Evolutionary conservation across 2,329 filamentous ascomycete genomes (phyloP).

Genomic region (Pseudocercospora ulei): DNA sequence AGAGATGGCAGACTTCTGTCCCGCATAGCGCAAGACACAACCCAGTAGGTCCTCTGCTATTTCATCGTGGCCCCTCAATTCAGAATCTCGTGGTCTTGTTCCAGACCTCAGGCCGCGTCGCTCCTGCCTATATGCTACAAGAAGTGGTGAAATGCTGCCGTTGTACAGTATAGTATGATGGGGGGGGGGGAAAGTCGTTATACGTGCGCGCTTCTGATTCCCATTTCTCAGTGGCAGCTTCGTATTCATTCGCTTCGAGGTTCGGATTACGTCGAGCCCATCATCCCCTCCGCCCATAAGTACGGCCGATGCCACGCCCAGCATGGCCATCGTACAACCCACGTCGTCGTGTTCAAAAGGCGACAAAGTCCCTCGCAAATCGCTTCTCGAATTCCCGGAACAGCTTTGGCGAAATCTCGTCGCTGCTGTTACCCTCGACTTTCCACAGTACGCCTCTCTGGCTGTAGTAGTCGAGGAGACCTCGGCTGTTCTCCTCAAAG

Average conservation of each 20-base stretch:
- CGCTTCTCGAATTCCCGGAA: slow-evolving; percentile 69
- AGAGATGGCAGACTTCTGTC: slow-evolving; percentile 1
- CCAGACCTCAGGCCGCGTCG: too few relatives aligned
- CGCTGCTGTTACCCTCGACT: slow-evolving; percentile 77
- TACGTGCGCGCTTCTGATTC: slow-evolving; percentile 8
- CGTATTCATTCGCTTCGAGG: slow-evolving; percentile 9
- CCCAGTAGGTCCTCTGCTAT: too few relatives aligned
- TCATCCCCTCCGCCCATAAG: slow-evolving; percentile 6
- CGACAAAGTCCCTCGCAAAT: slow-evolving; percentile 44
- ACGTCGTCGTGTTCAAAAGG: slow-evolving; percentile 2
- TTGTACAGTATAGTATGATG: too few relatives aligned
- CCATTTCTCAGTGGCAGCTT: slow-evolving; percentile 6
- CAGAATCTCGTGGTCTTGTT: too few relatives aligned
- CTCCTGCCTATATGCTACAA: too few relatives aligned
- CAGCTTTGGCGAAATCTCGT: slow-evolving; percentile 90
- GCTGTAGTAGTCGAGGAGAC: slow-evolving; percentile 81
- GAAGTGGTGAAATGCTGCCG: too few relatives aligned
- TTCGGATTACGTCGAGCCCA: slow-evolving; percentile 14
- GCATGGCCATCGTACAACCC: slow-evolving; percentile 8
- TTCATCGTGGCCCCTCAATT: too few relatives aligned
- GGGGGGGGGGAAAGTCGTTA: too few relatives aligned
- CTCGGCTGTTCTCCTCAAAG: slow-evolving; percentile 78
- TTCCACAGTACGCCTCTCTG: slow-evolving; percentile 74
- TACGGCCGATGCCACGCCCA: slow-evolving; percentile 16
- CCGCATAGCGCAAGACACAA: too few relatives aligned